Evolutionary conservation across 108 stramenopile species (phyloP), one percentile per base, ranked within the genome.

Genomic region (Epithemia pelagica): DNA sequence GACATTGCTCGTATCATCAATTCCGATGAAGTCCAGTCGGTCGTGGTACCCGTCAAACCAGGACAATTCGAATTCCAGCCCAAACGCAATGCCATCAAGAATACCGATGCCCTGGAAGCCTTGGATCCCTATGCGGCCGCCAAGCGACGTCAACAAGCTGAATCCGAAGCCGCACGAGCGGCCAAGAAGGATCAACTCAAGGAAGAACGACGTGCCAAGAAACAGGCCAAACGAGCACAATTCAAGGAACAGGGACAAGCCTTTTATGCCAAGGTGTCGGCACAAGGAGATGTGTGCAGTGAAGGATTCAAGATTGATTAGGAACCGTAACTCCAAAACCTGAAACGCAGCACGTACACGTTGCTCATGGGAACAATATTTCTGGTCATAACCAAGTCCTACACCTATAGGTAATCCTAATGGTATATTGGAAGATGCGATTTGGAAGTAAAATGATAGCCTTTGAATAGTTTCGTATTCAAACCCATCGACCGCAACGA

Each of bases 1-100:
- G 99, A 99, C 77, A 76, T 99, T 65, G 95, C 96, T 64, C 96
- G 97, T 80, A 84, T 96, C 82, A 96, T 98, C 91, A 96, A 96
- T 88, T 92, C 89, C 69, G 95, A 94, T 70, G 96, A 98, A 85
- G 83, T 99, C 77, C 97, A 99, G 81, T 90, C 90, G 67, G 88
- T 96, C 54, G 77, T 96, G 76, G 81, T 91, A 70, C 91, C 96
- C 59, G 84, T 93, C 76, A 93, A 89, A 80, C 65, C 78, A 52
- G 89, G 81, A 63, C 69, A 72, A 54, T 80, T 79, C 77, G 58
- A 63, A 20, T 78, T 75, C 67, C 75, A 89, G 68, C 87, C 89
- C 71, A 98, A 98, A 96, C 88, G 84, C 75, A 99, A 99, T 82
- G 91, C 99, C 54, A 83, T 99, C 37, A 75, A 68, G 54, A 90